Evolutionary conservation across 371 early-diverging fungal genomes (phyloP), one percentile per base, ranked within the genome.

Genomic region (Mortierella polycephala): DNA sequence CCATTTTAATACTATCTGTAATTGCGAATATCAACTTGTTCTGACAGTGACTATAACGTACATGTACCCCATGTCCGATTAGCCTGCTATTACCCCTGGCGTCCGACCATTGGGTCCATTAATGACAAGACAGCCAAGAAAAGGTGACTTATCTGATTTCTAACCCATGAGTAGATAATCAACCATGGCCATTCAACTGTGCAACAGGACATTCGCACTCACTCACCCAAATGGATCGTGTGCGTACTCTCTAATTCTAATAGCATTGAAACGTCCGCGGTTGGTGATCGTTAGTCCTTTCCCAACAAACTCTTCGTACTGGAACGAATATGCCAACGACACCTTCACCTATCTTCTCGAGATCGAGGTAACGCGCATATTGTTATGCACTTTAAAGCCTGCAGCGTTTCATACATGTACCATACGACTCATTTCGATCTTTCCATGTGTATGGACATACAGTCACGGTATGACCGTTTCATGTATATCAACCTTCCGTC

Each of bases 311-410:
- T 57, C 58, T 0, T 58, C 50, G 13, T 76, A 76, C 50, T 76
- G 77, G 77, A 49, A 67, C 11, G 77, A 76, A 52, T 76, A 76
- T 20, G 54, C 67, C 18, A 60, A 68, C 21, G 77, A 76, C 23
- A 64, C 77, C 10, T 47, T 76, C 30, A 60, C 60, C 8, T 71
- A 76, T 40, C 47, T 76, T 7, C 53, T 60, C 16, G 77, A 76
- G 56, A 71, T 76, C 39, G 77, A 76, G 67, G 77, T 71, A 71
- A 21, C 1, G 13, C 44, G 30, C 30, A 30, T 30, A 2, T 30
- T 30, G 30, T 1, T 30, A 30, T 30, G 30, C 30, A 30, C 30
- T 37, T 44, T n/a, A 0, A 39, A 18, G 9, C 23, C 18, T 7
- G 9, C 3, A 6, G 12, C 18, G 13, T 39, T 53, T 13, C 23